phyloP scores from a whole-genome alignment of 768 basidiomycete genomes.

The Mycena belliarum region DNA sequence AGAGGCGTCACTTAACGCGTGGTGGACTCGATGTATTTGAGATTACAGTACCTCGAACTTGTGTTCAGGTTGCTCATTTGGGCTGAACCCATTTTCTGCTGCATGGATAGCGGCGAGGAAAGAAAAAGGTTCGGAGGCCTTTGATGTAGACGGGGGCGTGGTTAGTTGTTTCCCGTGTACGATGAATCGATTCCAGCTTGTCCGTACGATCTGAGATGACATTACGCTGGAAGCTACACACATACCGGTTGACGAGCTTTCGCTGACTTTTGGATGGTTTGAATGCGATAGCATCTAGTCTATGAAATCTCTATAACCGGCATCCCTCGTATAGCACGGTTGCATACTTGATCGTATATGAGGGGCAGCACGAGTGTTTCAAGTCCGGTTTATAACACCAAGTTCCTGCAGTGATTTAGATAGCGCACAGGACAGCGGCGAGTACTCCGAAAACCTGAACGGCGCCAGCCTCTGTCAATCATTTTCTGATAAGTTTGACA shows the following conservation, averaged over 20 bases:
- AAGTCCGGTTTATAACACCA: slow-evolving; percentile 91
- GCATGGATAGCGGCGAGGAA: slow-evolving; percentile 54
- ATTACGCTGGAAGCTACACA: background rate
- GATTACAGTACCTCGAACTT: slow-evolving; percentile 63
- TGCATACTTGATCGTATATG: slow-evolving; percentile 85
- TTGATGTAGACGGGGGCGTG: slow-evolving; percentile 23
- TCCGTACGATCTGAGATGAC: background rate
- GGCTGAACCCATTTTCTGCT: slow-evolving; percentile 45
- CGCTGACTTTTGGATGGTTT: slow-evolving; percentile 73
- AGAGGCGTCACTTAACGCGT: background rate
- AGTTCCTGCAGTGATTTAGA: slow-evolving; percentile 18
- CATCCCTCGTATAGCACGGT: background rate
- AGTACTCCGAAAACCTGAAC: slow-evolving; percentile 51
- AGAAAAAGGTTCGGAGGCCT: slow-evolving; percentile 36
- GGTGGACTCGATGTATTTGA: too few relatives aligned
- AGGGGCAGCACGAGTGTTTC: slow-evolving; percentile 82
- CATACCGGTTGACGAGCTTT: slow-evolving; percentile 70
- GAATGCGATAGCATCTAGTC: slow-evolving; percentile 68
- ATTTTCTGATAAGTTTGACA: slow-evolving; percentile 72
- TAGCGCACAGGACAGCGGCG: background rate
- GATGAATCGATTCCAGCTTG: slow-evolving; percentile 76
- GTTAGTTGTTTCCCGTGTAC: slow-evolving; percentile 42
- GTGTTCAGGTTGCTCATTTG: slow-evolving; percentile 40
- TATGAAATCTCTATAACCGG: slow-evolving; percentile 29
- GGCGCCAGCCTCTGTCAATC: slow-evolving; percentile 85